These are phyloP conservation scores for Saccharomyces hybrid DNA, from an alignment of 1,139 yeast species.

Conservation along the genomic window DNA sequence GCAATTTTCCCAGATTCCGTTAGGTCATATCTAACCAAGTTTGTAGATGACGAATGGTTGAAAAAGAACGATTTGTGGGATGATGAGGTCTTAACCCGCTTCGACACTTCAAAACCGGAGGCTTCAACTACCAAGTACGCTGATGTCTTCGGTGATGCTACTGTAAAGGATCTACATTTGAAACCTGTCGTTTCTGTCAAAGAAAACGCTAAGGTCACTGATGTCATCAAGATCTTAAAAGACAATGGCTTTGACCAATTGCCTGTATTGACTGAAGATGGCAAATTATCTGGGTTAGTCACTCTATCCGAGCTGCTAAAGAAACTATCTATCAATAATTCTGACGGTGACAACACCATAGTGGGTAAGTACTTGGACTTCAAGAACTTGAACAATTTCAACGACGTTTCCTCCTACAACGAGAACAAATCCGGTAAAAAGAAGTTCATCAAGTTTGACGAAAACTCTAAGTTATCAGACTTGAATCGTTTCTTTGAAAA, in stretches of 20 bases:
- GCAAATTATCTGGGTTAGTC: conserved; percentile 66
- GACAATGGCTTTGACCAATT: conserved; percentile 80
- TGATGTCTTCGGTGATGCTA: conserved; percentile 49
- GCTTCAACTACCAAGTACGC: conserved; percentile 4
- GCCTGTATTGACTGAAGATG: conserved; percentile 59
- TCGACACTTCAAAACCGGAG: conserved; percentile 10
- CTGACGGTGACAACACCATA: conserved; percentile 42
- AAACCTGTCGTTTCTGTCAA: conserved; percentile 78
- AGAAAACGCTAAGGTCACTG: conserved; percentile 52
- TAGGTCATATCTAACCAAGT: conserved; percentile 80
- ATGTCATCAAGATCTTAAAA: conserved; percentile 65
- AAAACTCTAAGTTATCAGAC: conserved; percentile 58
- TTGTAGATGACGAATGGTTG: conserved; percentile 92
- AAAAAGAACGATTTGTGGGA: conserved; percentile 61
- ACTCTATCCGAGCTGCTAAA: conserved; percentile 71
- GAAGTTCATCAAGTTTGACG: conserved; percentile 61
- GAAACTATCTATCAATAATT: conserved; percentile 43
- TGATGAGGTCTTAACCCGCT: conserved; percentile 41
- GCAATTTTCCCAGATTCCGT: conserved; percentile 84
- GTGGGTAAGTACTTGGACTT: conserved; percentile 63
- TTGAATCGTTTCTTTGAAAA: conserved; percentile 79
- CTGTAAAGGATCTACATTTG: conserved; percentile 64
- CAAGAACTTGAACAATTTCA: conserved; percentile 60
- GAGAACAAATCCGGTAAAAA: conserved; percentile 60
- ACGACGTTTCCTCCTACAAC: conserved; percentile 53